Evolutionary conservation across 2,329 filamentous ascomycete genomes (phyloP), one percentile per base, ranked within the genome.

Genomic region (Aspergillus nomiae): DNA sequence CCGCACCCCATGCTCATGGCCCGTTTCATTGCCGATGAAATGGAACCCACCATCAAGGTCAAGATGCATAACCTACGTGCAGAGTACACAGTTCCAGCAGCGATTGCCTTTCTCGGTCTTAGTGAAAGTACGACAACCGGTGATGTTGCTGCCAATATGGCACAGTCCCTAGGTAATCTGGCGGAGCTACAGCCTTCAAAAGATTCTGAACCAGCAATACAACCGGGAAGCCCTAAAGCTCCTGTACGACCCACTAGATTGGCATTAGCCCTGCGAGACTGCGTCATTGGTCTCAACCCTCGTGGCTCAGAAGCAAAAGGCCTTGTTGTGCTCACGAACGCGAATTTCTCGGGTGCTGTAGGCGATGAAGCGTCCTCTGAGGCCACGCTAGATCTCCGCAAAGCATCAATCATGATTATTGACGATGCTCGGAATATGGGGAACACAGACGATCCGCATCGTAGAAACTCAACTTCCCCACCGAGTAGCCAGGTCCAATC

Each of bases 1-100:
- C 59, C 63, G 19, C 69, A 77, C 19, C 88, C 89, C 0, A 92
- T 94, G 67, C 76, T 98, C 59, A 97, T 96, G 89, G 87, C 91
- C 63, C 87, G 95, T 56, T 91, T 97, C 80, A 91, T 99, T 67
- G 92, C 92, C 0, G 94, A 98, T 74, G 94, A 98, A 74, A 92
- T 96, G 79, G 94, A 98, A 67, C 94, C 96, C 0, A 89, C 92
- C 8, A 83, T 97, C 68, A 97, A 96, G 75, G 77, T 97, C 62
- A 96, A 96, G 74, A 80, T 98, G 48, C 91, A 91, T 76, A 93
- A 96, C 65, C 70, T 96, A 5, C 90, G 88, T 63, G 77, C 92
- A n/a, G 96, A 99, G 74, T 99, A 99, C 75, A 90, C 90, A 19
- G 91, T 98, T 4, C 86, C 92, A 0, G 92, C 91, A 0, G 77